Percentiles rank a stretch among this genome's conserved stretches.
These are phyloP conservation scores for Mucor sp. DNA, from an alignment of 371 early-diverging fungal genomes.

Conservation along the genomic window DNA sequence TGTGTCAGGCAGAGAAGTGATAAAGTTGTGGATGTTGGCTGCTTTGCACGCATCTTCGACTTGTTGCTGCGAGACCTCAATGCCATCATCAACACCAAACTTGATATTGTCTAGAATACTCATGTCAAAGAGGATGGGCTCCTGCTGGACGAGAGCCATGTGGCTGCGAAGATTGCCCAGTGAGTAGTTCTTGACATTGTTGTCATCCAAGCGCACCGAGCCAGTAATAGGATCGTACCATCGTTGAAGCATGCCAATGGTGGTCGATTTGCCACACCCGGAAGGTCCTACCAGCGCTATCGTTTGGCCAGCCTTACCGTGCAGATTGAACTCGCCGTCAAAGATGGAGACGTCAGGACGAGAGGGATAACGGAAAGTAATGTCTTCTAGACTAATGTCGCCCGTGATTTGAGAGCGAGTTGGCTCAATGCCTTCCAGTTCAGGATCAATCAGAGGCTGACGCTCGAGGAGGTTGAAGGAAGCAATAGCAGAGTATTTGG, in stretches of 20 bases:
- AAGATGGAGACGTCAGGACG: constrained; percentile 80
- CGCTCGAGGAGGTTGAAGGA: constrained; percentile 79
- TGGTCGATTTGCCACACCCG: constrained; percentile 89
- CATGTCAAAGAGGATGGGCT: constrained; percentile 83
- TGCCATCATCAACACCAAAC: constrained; percentile 60
- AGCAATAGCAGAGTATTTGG: constrained; percentile 79
- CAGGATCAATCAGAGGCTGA: constrained; percentile 69
- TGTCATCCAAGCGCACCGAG: constrained; percentile 63
- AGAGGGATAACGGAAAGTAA: constrained; percentile 84
- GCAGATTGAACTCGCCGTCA: constrained; percentile 71
- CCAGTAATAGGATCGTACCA: constrained; percentile 84
- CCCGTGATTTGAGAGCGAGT: constrained; percentile 46
- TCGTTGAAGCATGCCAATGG: constrained; percentile 82
- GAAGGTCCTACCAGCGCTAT: constrained; percentile 89
- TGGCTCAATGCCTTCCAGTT: constrained; percentile 59
- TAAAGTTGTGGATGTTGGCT: constrained; percentile 83
- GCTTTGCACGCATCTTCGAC: constrained; percentile 63
- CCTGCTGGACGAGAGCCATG: constrained; percentile 88
- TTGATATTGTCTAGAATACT: constrained; percentile 84
- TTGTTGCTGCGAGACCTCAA: constrained; percentile 51
- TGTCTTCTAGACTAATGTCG: constrained; percentile 57
- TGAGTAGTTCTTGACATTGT: constrained; percentile 64
- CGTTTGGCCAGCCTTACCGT: constrained; percentile 73
- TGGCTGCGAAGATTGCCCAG: constrained; percentile 66
- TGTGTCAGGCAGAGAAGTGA: constrained; percentile 64